phyloP scores from a whole-genome alignment of 2,329 filamentous ascomycete genomes.

The Alternaria arborescens region DNA sequence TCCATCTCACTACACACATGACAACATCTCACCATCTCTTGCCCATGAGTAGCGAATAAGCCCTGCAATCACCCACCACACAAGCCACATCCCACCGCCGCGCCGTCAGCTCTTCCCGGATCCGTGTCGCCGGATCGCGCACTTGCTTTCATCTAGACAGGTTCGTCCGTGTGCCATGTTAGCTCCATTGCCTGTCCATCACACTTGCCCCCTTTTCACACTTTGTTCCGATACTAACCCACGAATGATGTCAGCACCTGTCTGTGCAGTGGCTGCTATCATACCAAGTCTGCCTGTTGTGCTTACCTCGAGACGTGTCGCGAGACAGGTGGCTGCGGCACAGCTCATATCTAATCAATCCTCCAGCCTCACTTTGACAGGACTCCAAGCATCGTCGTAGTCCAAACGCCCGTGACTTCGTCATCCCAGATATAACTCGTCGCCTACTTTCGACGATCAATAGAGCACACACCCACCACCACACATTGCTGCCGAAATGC shows the following conservation, averaged over 20 bases:
- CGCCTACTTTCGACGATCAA: not conserved
- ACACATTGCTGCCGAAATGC: not conserved
- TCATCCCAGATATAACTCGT: not conserved
- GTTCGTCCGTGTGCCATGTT: conserved; percentile 5
- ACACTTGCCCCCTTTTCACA: not conserved
- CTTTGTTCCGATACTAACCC: not conserved
- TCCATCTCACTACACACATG: not conserved
- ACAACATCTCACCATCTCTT: not conserved
- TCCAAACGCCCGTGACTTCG: not conserved
- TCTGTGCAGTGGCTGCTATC: not conserved
- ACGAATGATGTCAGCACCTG: not conserved
- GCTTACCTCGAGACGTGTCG: not conserved
- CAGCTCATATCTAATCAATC: not conserved
- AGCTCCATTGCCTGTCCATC: not conserved
- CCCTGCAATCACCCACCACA: not conserved
- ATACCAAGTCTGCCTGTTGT: not conserved
- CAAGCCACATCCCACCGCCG: not conserved
- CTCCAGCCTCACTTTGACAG: not conserved
- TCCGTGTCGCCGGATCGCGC: not conserved
- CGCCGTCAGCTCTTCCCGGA: not conserved
- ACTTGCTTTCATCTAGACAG: not conserved
- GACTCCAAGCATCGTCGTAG: not conserved
- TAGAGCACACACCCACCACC: not conserved
- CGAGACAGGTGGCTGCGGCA: not conserved
- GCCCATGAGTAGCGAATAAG: not conserved